Base-by-base conservation (phyloP, 208 protist species). In the Strigomonas oncopelti region DNA sequence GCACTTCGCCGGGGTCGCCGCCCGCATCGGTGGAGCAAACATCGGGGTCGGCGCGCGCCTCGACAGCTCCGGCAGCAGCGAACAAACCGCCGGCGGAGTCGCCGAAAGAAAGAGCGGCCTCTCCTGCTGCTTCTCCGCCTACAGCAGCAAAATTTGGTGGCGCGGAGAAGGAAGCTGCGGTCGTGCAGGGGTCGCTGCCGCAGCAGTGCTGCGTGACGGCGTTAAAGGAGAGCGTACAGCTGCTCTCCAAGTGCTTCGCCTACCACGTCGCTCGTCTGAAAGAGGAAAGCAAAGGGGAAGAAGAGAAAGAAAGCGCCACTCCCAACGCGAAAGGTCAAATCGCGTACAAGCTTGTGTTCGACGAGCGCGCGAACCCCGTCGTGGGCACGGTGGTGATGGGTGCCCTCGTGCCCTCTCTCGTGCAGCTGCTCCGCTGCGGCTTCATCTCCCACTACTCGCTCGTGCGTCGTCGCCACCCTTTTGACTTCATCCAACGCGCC, bases 221-320 rank as follows among this genome's bases (percentile, higher is more conserved):
- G 5, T 60, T 75, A 5, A 45, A 84, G 57, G 67, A 80, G 51
- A 61, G 82, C 0, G 73, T 83, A 20, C 52, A 36, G 36, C 77
- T 70, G 28, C 58, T 82, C 25, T 77, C 77, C 3, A 73, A 79
- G 51, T 29, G 22, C 22, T 24, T 29, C 51, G 22, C 51, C 22
- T 28, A 29, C 16, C 42, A 48, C 16, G 42, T 20, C 9, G 42
- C 42, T 1, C 42, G 16, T 20, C 42, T 48, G 13, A 9, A 20
- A 14, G 42, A 48, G 16, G 7, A 38, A 9, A 38, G 34, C 34
- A 38, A 38, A 38, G 34, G 9, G 9, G 34, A 38, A 38, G 34
- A 9, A 9, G 34, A 9, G 9, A 38, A 38, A 9, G 34, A 38
- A 38, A 38, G 7, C 34, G 9, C 34, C 9, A 38, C 34, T 3